Base-by-base conservation (phyloP, 176 grass and related monocot species). In the Avena insularis region DNA sequence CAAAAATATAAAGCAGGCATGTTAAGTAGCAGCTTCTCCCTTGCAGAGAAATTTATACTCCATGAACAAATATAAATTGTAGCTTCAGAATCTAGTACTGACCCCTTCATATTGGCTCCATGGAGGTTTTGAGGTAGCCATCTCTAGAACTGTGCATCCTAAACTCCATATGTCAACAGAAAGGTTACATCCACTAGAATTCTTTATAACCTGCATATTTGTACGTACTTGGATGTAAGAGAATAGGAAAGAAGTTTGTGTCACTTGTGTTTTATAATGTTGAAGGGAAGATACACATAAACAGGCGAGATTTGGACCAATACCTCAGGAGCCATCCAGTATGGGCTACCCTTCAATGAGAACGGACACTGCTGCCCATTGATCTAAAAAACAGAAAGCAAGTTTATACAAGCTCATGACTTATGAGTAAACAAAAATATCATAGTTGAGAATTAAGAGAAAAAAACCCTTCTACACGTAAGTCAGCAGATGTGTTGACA, bases 41-140 rank as follows among this genome's bases (percentile, higher is more conserved):
- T 61, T 68, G 62, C 46, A 79, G 79, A 70, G 54, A 56, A 75
- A 77, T 71, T 62, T 53, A 84, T 72, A 80, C 46, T 47, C 17
- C 43, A 63, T 38, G 55, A 77, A 81, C 17, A 81, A 81, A 91
- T 54, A 85, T 62, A 88, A 88, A 77, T 33, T 33, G 50, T 81
- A 91, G 77, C 60, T 85, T 80, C 31, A 88, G 43, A 87, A 60
- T 85, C 40, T 64, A 89, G 53, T 83, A 88, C 90, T 70, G 81
- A 99, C 97, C 97, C 97, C 97, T 92, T 99, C 97, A 86, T 99
- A 99, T 79, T 99, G 94, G 60, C 97, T 94, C 97, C 97, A 96
- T 68, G 97, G 97, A 88, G 97, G 97, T 91, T 99, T 99, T 91
- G 94, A 94, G 29, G 97, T 99, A 84, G 94, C 94, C 97, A 99